Conservation (phyloP, 257 asterid species). For the Capsicum baccatum region DNA sequence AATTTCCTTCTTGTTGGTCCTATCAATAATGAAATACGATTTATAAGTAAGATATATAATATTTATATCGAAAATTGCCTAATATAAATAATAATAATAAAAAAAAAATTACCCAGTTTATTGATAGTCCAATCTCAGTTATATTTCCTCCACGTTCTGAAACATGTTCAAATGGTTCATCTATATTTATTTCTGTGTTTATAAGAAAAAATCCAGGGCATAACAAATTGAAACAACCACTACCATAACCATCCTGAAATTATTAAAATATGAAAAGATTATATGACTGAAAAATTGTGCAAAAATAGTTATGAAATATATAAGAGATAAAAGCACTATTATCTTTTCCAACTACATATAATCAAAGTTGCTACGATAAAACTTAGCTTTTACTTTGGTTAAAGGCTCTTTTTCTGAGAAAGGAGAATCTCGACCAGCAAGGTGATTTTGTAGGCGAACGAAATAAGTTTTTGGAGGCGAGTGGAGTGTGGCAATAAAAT, state of each 20-base stretch:
- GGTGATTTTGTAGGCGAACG: too few relatives aligned
- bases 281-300: background rate
- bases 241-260: conserved; percentile 12
- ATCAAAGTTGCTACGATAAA: too few relatives aligned
- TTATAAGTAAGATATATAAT: background rate
- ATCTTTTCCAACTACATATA: too few relatives aligned
- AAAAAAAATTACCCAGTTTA: background rate
- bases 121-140: background rate
- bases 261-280: background rate
- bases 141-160: conserved; percentile 15
- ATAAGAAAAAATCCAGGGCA: conserved; percentile 1
- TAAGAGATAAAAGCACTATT: background rate
- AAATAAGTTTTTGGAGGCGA: too few relatives aligned
- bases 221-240: conserved; percentile 1
- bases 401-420: too few relatives aligned
- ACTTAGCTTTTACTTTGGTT: too few relatives aligned
- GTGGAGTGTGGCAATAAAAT: too few relatives aligned
- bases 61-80: too few relatives aligned
- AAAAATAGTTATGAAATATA: background rate
- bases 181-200: background rate
- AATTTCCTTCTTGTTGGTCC: too few relatives aligned
- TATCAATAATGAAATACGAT: background rate
- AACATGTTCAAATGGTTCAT: background rate
- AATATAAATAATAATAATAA: too few relatives aligned
- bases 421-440: too few relatives aligned